These are phyloP conservation scores for Lactifluus volemus DNA, from an alignment of 768 basidiomycete genomes.

Conservation along the genomic window DNA sequence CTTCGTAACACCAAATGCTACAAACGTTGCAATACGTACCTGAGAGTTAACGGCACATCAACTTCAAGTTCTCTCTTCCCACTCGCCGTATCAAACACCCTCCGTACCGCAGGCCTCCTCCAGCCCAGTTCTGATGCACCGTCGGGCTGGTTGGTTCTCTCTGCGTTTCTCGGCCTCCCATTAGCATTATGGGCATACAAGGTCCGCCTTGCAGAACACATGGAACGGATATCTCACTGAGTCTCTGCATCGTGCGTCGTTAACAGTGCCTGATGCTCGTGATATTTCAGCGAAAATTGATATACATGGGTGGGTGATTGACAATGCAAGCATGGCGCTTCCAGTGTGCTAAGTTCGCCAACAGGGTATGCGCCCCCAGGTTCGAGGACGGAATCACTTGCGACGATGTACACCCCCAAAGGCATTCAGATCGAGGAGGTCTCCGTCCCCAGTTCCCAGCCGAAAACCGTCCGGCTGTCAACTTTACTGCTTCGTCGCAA, in stretches of 20 bases:
- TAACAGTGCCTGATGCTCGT: slow-evolving; percentile 39
- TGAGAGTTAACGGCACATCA: not conserved
- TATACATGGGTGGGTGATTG: slow-evolving; percentile 41
- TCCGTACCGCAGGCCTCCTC: not conserved
- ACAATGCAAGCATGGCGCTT: not conserved
- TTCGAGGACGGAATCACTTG: slow-evolving; percentile 30
- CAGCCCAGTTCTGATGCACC: slow-evolving; percentile 15
- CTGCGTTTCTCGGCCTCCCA: slow-evolving; percentile 16
- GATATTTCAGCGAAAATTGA: slow-evolving; percentile 40
- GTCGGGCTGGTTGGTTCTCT: slow-evolving; percentile 9
- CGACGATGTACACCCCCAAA: slow-evolving; percentile 20
- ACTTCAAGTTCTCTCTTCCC: not conserved
- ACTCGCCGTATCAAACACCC: not conserved
- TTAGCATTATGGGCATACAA: slow-evolving; percentile 18
- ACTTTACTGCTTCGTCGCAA: slow-evolving; percentile 23
- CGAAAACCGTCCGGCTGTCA: slow-evolving; percentile 19
- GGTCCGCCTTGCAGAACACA: slow-evolving; percentile 1
- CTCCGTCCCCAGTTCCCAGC: slow-evolving; percentile 18
- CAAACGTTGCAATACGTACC: too few relatives aligned
- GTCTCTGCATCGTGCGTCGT: not conserved
- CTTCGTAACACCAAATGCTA: not conserved
- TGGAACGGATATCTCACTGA: not conserved
- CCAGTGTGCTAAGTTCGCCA: not conserved
- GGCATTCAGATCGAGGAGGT: slow-evolving; percentile 27
- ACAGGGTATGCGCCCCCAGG: slow-evolving; percentile 35